Evolutionary conservation across 2,329 filamentous ascomycete genomes (phyloP).

Genomic region (Aspergillus vadensis): DNA sequence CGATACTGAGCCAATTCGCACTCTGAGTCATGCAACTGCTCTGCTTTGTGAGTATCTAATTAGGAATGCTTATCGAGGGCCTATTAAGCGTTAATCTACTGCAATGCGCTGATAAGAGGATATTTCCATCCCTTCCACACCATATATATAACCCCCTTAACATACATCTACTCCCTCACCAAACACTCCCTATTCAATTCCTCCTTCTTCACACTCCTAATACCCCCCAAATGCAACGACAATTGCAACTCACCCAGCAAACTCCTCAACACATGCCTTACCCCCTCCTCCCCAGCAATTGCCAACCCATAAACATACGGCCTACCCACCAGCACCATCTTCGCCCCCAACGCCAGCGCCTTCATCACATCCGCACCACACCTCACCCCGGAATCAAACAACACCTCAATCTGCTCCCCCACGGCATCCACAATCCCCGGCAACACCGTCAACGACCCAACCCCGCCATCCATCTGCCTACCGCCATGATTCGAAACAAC

Average conservation of each 20-base stretch:
- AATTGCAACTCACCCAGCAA: slow-evolving; percentile 32
- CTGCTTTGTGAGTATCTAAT: background rate
- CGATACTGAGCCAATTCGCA: too few relatives aligned
- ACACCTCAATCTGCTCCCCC: slow-evolving; percentile 39
- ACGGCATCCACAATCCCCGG: slow-evolving; percentile 55
- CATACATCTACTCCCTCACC: background rate
- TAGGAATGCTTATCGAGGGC: background rate
- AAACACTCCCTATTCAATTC: slow-evolving; percentile 17
- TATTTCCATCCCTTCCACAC: too few relatives aligned
- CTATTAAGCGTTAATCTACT: too few relatives aligned
- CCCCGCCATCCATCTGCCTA: slow-evolving; percentile 50
- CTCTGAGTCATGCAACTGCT: too few relatives aligned
- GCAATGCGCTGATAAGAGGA: too few relatives aligned
- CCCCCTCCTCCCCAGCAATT: slow-evolving; percentile 56
- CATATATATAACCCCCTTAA: background rate
- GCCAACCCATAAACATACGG: slow-evolving; percentile 59
- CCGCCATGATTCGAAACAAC: slow-evolving; percentile 55
- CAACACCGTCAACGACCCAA: slow-evolving; percentile 51
- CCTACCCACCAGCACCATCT: slow-evolving; percentile 56
- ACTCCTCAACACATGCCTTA: slow-evolving; percentile 49
- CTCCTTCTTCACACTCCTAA: slow-evolving; percentile 11
- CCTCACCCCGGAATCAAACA: slow-evolving; percentile 52
- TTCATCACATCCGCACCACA: slow-evolving; percentile 52
- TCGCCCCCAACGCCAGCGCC: slow-evolving; percentile 54
- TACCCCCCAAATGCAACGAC: slow-evolving; percentile 21